A percentile compares a stretch with the other conserved stretches of the same genome.
Evolutionary conservation across 345 rosid species (phyloP).

Genomic region (Adansonia digitata): DNA sequence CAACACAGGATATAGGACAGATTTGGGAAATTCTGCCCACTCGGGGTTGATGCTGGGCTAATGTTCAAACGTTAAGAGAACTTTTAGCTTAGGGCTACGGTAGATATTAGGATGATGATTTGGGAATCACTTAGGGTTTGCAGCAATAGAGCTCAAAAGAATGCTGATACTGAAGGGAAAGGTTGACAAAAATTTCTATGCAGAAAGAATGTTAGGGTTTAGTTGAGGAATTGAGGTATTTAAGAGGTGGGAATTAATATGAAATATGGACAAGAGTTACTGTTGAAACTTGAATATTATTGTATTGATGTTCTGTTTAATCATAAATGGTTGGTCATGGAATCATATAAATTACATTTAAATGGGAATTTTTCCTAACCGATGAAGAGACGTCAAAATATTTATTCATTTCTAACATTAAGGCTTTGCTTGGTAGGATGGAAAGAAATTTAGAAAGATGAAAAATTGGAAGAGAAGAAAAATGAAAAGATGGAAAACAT

Average conservation of each 20-base stretch:
- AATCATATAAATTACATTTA: not conserved
- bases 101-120: not conserved
- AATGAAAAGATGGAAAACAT: no score
- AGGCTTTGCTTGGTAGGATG: no score
- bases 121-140: not conserved
- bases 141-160: not conserved
- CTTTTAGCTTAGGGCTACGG: not conserved
- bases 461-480: no score
- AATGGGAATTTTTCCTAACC: not conserved
- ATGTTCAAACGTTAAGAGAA: not conserved
- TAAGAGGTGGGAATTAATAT: not conserved
- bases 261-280: not conserved
- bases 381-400: not conserved
- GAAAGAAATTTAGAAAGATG: no score
- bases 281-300: not conserved
- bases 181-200: not conserved
- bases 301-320: not conserved
- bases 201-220: not conserved
- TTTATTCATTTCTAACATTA: no score
- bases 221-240: not conserved
- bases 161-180: not conserved
- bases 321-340: not conserved
- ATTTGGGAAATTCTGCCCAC: not conserved
- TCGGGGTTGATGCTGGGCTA: not conserved
- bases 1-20: no score